A percentile compares a stretch with the other conserved stretches of the same genome.
Evolutionary conservation across 2,329 filamentous ascomycete species (phyloP).

Genomic region (Chrysosphaeria jannelii): DNA sequence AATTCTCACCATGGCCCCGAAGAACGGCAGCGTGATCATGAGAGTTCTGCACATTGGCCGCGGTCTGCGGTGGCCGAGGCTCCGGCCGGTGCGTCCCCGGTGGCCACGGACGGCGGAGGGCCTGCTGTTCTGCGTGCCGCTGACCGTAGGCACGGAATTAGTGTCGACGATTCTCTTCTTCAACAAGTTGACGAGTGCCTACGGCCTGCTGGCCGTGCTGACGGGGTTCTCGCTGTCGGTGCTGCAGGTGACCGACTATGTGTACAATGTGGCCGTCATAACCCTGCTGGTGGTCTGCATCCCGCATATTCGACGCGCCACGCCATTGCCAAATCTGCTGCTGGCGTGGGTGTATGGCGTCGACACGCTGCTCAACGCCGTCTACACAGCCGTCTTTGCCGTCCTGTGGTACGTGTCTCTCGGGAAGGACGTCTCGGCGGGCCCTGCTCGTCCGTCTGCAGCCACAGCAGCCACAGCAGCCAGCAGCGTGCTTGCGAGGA

Average conservation of each 20-base stretch:
- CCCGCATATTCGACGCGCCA: conserved; percentile 51
- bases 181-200: conserved; percentile 79
- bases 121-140: no score
- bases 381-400: conserved; percentile 58
- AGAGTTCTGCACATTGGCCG: no score
- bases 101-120: no score
- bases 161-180: conserved; percentile 59
- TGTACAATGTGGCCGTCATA: conserved; percentile 53
- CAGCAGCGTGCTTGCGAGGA: neutral
- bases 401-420: conserved; percentile 46
- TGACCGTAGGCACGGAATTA: conserved; percentile 62
- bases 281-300: conserved; percentile 36
- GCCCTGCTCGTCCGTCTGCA: neutral
- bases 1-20: no score
- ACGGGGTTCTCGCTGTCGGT: conserved; percentile 62
- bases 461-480: neutral
- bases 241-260: conserved; percentile 69
- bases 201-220: conserved; percentile 64
- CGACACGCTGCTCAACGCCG: conserved; percentile 54
- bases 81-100: no score
- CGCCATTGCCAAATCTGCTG: conserved; percentile 47
- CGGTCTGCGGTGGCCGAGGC: no score
- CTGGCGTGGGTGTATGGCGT: conserved; percentile 66
- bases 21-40: no score
- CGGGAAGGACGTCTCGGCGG: neutral